Evolutionary conservation across 2,329 filamentous ascomycete genomes (phyloP).

Genomic region (Fusarium siculi): DNA sequence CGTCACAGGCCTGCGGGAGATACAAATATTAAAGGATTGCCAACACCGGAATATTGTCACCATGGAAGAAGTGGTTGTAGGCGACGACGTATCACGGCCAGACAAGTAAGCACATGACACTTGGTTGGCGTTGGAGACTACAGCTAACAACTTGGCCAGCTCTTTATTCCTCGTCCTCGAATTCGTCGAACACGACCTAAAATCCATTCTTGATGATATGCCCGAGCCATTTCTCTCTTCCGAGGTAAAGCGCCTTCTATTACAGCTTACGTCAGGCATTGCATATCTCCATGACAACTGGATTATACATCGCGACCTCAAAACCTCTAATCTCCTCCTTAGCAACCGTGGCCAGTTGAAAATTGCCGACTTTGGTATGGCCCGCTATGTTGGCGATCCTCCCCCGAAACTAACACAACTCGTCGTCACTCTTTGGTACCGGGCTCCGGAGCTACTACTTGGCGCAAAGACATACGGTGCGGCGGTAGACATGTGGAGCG

Average conservation of each 20-base stretch:
- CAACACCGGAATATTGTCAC: slow-evolving; percentile 84
- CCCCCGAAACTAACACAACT: slow-evolving; percentile 84
- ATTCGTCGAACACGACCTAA: slow-evolving; percentile 97
- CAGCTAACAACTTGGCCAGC: slow-evolving; percentile 55
- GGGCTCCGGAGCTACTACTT: slow-evolving; percentile 88
- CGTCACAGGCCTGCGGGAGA: slow-evolving; percentile 92
- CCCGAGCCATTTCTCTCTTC: slow-evolving; percentile 91
- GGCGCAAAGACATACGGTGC: slow-evolving; percentile 79
- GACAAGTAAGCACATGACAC: slow-evolving; percentile 59
- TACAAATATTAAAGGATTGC: slow-evolving; percentile 86
- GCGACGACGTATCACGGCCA: slow-evolving; percentile 65
- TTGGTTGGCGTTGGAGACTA: slow-evolving; percentile 22
- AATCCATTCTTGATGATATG: slow-evolving; percentile 93
- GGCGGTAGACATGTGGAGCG: slow-evolving; percentile 92
- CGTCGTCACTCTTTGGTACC: slow-evolving; percentile 98
- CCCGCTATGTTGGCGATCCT: slow-evolving; percentile 85
- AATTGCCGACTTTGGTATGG: slow-evolving; percentile 98
- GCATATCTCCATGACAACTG: slow-evolving; percentile 87
- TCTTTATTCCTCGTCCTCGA: slow-evolving; percentile 92
- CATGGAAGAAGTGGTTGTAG: slow-evolving; percentile 85
- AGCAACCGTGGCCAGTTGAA: slow-evolving; percentile 96
- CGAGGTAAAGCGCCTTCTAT: slow-evolving; percentile 89
- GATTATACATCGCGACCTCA: slow-evolving; percentile 94
- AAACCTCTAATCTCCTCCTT: slow-evolving; percentile 92
- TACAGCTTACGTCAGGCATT: slow-evolving; percentile 83